These are phyloP conservation scores for Stachybotrys elegans DNA, from an alignment of 2,329 filamentous ascomycete genomes.

Conservation along the genomic window DNA sequence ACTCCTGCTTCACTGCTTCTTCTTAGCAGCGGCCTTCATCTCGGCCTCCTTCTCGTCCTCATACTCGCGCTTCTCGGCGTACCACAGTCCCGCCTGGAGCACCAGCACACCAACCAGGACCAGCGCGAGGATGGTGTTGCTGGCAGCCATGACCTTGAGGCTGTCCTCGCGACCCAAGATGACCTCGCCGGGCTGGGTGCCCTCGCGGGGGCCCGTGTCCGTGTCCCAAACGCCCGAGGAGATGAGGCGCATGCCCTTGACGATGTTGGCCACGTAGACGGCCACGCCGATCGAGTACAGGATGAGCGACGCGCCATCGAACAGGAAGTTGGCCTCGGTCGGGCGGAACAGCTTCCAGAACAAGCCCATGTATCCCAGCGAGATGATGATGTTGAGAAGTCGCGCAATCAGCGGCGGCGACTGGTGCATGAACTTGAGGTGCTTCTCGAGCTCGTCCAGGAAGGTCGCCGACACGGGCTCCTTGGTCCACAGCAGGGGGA, in stretches of 20 bases:
- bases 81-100: slow-evolving; percentile 96
- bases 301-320: slow-evolving; percentile 77
- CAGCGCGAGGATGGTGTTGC: slow-evolving; percentile 91
- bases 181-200: slow-evolving; percentile 50
- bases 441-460: slow-evolving; percentile 80
- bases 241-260: slow-evolving; percentile 86
- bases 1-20: slow-evolving; percentile 31
- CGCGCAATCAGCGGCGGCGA: slow-evolving; percentile 88
- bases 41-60: slow-evolving; percentile 66
- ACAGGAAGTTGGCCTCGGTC: slow-evolving; percentile 90
- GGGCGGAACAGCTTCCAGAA: slow-evolving; percentile 93
- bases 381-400: slow-evolving; percentile 90
- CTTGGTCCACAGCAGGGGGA: slow-evolving; percentile 77
- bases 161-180: slow-evolving; percentile 81
- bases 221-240: slow-evolving; percentile 61
- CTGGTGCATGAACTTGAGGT: slow-evolving; percentile 86
- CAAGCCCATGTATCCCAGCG: slow-evolving; percentile 81
- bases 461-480: slow-evolving; percentile 60
- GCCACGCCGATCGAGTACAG: slow-evolving; percentile 83
- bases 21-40: slow-evolving; percentile 21
- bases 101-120: slow-evolving; percentile 89
- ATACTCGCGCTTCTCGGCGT: slow-evolving; percentile 88
- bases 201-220: slow-evolving; percentile 30
- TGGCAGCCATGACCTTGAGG: slow-evolving; percentile 84
- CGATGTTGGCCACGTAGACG: slow-evolving; percentile 93